phyloP scores from a whole-genome alignment of 2,329 filamentous ascomycete species.

The Lasiodiplodia citricola region DNA sequence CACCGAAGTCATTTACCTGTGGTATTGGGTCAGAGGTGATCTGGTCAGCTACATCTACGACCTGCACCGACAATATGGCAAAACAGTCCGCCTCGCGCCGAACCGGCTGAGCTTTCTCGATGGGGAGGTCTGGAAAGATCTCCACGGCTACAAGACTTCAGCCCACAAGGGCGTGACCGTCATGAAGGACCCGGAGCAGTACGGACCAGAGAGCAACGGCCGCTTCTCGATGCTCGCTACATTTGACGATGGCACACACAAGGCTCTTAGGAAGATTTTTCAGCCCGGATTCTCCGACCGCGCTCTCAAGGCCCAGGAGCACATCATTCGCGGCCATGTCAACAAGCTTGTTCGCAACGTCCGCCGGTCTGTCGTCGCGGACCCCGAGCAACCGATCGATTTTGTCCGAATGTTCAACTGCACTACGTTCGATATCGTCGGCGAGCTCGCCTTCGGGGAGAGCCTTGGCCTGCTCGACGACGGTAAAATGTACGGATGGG shows the following conservation, averaged over 20 bases:
- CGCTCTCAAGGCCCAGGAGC: constrained; percentile 33
- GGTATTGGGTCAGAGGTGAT: constrained; percentile 35
- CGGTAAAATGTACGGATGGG: constrained; percentile 2
- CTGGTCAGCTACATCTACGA: constrained; percentile 35
- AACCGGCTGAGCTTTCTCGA: constrained; percentile 46
- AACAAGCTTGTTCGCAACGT: constrained; percentile 46
- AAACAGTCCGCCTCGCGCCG: constrained; percentile 49
- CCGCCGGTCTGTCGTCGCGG: constrained; percentile 36
- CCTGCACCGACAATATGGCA: constrained; percentile 49
- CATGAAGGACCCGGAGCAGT: constrained; percentile 35
- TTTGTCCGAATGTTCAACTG: constrained; percentile 41
- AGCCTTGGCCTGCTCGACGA: constrained; percentile 31
- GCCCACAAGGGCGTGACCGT: constrained; percentile 31
- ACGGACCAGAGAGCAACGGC: background rate
- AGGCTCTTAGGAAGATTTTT: constrained; percentile 44
- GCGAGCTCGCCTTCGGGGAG: constrained; percentile 34
- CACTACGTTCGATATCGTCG: constrained; percentile 33
- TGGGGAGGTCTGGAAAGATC: constrained; percentile 49
- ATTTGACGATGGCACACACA: constrained; percentile 46
- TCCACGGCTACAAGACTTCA: constrained; percentile 35
- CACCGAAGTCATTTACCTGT: constrained; percentile 41
- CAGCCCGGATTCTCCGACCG: constrained; percentile 47
- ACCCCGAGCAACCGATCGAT: constrained; percentile 36
- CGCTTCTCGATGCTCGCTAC: background rate
- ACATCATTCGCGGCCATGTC: constrained; percentile 48